phyloP scores from a whole-genome alignment of 148 eudicot species.

The Fallopia convolvulus region DNA sequence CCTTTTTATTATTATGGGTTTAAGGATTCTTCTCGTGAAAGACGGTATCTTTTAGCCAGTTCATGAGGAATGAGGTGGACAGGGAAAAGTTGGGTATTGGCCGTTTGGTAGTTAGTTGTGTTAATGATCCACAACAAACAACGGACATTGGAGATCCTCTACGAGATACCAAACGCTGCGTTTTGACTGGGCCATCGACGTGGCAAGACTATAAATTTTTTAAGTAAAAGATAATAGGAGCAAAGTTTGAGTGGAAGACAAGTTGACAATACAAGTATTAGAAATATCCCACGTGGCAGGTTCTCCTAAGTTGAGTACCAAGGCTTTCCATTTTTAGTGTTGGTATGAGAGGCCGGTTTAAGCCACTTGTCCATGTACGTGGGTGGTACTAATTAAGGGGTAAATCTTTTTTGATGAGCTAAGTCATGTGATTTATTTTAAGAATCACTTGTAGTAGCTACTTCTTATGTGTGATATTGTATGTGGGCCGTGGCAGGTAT shows the following conservation, averaged over 20 bases:
- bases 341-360: not conserved
- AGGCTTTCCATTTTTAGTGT: no score
- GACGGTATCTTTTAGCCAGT: not conserved
- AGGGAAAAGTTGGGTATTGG: not conserved
- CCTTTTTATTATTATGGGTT: not conserved
- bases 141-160: not conserved
- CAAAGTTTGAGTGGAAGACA: no score
- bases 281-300: no score
- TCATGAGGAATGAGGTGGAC: constrained; percentile 10
- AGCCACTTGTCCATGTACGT: constrained; percentile 2
- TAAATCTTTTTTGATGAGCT: not conserved
- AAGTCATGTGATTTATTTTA: no score
- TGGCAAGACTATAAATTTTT: not conserved
- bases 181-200: not conserved
- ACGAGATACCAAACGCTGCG: constrained; percentile 1
- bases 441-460: no score
- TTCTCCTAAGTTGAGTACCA: no score
- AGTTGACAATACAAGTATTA: no score
- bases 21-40: not conserved
- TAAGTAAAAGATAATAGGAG: not conserved
- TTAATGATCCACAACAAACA: not conserved
- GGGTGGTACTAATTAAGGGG: not conserved
- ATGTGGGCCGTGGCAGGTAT: no score
- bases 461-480: no score
- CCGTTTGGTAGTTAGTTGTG: not conserved